These are phyloP conservation scores for Penicillium cosmopolitanum DNA, from an alignment of 495 filamentous ascomycete genomes.

Conservation along the genomic window DNA sequence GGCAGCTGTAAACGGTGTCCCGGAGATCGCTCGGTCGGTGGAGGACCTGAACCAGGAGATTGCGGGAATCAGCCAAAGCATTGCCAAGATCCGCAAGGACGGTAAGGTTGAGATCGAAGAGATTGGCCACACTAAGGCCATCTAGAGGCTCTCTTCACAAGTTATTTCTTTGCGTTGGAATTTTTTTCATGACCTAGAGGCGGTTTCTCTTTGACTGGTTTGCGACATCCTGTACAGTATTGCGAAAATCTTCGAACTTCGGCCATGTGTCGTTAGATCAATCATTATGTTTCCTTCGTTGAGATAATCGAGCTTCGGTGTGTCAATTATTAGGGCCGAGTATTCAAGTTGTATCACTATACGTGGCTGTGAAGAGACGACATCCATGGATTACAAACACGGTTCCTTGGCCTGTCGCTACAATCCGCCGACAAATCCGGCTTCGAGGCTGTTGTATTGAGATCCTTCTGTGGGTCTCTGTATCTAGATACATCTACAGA, in stretches of 20 bases:
- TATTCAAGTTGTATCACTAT: too few relatives aligned
- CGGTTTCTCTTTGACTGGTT: slow-evolving; percentile 18
- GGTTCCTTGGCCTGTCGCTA: too few relatives aligned
- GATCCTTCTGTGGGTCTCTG: too few relatives aligned
- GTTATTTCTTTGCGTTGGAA: slow-evolving; percentile 15
- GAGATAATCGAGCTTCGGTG: too few relatives aligned
- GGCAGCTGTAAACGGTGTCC: slow-evolving; percentile 24
- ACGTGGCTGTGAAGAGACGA: too few relatives aligned
- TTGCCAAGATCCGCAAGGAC: slow-evolving; percentile 64
- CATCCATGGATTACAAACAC: too few relatives aligned
- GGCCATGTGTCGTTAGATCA: slow-evolving; percentile 1
- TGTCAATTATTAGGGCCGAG: too few relatives aligned
- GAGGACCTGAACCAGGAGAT: slow-evolving; percentile 40
- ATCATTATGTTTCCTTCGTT: slow-evolving; percentile 3
- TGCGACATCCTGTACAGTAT: slow-evolving; percentile 31
- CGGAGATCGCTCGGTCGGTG: slow-evolving; percentile 37
- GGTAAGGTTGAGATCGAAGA: slow-evolving; percentile 74
- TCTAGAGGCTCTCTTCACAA: slow-evolving; percentile 8
- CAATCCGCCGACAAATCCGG: too few relatives aligned
- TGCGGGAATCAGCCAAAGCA: slow-evolving; percentile 41
- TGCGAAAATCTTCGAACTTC: slow-evolving; percentile 13
- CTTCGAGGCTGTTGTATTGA: too few relatives aligned
- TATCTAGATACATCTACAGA: too few relatives aligned
- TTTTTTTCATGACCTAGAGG: slow-evolving; percentile 23
- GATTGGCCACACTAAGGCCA: slow-evolving; percentile 35